Evolutionary conservation across 371 early-diverging fungal genomes (phyloP), one percentile per base, ranked within the genome.

Genomic region (Apophysomyces ossiformis): DNA sequence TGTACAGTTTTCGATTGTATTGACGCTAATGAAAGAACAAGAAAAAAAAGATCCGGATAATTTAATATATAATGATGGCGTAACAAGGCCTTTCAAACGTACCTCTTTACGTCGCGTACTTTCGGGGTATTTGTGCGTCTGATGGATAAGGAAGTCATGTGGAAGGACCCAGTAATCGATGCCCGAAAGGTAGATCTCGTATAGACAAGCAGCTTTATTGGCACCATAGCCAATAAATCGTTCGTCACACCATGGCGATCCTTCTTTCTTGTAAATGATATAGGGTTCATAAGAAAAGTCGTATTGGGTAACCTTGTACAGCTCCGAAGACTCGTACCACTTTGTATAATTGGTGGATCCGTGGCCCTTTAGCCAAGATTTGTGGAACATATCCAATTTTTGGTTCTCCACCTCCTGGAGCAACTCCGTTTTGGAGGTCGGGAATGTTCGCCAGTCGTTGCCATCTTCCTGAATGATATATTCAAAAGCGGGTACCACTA

Each of bases 191-290:
- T 83, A 90, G 18, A 89, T 83, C 68, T 90, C 90, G 69, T 83
- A 90, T 9, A 90, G 72, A 66, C 90, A 90, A 16, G 90, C 90
- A 32, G 89, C 89, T 67, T 90, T 90, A 72, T 90, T 90, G 57
- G 89, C 86, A 63, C 90, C 90, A 68, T 90, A 90, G 5, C 90
- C 90, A 38, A 89, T 83, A 68, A 90, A 90, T n/a, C 90, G 81
- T 61, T 90, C 90, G 57, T 89, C 89, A 61, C 90, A 89, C 90
- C 90, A 90, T 11, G 88, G 87, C 0, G 83, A 69, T 0, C 82
- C 84, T 39, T 90, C 84, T 64, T 85, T 84, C 64, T 78, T 84
- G 64, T 86, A 77, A 54, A 90, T 82, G 41, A 86, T 86, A 66
- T 90, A 90, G 5, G 90, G 90, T 65, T 90, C 90, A 57, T 90